These are phyloP conservation scores for Carex scoparia DNA, from an alignment of 176 grass and related monocot genomes.

Conservation along the genomic window DNA sequence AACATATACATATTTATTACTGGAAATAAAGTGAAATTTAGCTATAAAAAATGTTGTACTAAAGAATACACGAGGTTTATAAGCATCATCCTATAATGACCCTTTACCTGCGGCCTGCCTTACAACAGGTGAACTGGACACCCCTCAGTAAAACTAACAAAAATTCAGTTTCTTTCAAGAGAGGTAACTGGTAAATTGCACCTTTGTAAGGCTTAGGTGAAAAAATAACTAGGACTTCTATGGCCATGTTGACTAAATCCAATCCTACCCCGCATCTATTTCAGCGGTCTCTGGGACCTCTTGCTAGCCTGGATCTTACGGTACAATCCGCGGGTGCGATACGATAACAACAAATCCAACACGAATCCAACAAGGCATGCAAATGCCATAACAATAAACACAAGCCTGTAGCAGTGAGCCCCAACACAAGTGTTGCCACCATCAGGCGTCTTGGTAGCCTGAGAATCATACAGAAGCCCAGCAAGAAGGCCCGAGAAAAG, in stretches of 20 bases:
- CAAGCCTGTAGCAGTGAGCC: conserved; percentile 81
- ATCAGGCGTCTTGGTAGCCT: conserved; percentile 59
- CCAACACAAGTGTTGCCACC: conserved; percentile 88
- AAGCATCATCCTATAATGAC: not conserved
- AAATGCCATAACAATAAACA: conserved; percentile 71
- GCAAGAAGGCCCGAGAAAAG: conserved; percentile 97
- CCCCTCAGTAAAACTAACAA: not conserved
- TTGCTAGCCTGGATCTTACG: conserved; percentile 73
- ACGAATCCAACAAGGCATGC: conserved; percentile 61
- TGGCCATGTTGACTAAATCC: not conserved
- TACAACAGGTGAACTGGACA: not conserved
- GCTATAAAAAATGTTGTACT: not conserved
- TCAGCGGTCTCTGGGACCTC: conserved; percentile 23
- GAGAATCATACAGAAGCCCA: conserved; percentile 75
- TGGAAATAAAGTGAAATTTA: not conserved
- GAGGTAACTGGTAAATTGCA: not conserved
- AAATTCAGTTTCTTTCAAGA: not conserved
- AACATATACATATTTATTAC: not conserved
- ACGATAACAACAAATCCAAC: conserved; percentile 61
- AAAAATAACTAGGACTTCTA: not conserved
- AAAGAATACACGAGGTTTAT: not conserved
- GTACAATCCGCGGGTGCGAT: conserved; percentile 68
- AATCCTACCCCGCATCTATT: not conserved
- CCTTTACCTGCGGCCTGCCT: not conserved
- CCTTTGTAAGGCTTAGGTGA: not conserved